Base-by-base conservation (phyloP, 1,284 basidiomycete genomes). In the Laetiporus sulphureus region DNA sequence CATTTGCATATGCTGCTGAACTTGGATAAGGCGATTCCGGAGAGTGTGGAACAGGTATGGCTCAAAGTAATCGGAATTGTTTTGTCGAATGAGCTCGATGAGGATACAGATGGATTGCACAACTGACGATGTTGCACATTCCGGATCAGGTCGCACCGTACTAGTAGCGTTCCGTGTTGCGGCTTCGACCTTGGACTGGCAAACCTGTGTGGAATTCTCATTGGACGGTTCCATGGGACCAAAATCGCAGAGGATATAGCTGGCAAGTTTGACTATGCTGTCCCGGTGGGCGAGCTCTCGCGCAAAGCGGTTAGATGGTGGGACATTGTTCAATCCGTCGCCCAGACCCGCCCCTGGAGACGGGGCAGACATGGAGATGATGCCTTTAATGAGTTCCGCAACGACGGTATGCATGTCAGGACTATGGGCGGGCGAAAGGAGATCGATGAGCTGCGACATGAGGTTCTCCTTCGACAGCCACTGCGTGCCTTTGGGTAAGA, bases 61-160 rank as follows among this genome's bases (percentile, higher is more conserved):
- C 67, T 99, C 96, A 58, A 96, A 95, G 62, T 94, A 97, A 62
- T 99, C 95, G 40, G 93, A 95, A 64, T 99, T 99, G 66, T 99
- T 99, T 63, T 98, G 94, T 42, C 96, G 79, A 53, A 99, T 98
- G 29, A 99, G 76, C 62, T 99, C 96, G 55, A 97, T 89, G 49
- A 98, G 75, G 55, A 99, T 81, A 38, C 87, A 86, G 52, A 95
- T 88, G 20, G 91, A 86, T 47, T 92, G 83, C 23, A 89, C 77
- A 34, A 98, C 79, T 0, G 92, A 92, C 4, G 94, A 98, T 0
- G 83, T 81, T n/a, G 81, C 77, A 1, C 83, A 85, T 43, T 89
- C 83, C 13, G 78, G 66, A 21, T 78, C 83, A 0, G 87, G 85
- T n/a, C 76, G 59, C 7, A 27, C 25, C 7, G 25, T 27, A 27